phyloP scores from a whole-genome alignment of 2,329 filamentous ascomycete genomes.

The Aspergillus eucalypticola region DNA sequence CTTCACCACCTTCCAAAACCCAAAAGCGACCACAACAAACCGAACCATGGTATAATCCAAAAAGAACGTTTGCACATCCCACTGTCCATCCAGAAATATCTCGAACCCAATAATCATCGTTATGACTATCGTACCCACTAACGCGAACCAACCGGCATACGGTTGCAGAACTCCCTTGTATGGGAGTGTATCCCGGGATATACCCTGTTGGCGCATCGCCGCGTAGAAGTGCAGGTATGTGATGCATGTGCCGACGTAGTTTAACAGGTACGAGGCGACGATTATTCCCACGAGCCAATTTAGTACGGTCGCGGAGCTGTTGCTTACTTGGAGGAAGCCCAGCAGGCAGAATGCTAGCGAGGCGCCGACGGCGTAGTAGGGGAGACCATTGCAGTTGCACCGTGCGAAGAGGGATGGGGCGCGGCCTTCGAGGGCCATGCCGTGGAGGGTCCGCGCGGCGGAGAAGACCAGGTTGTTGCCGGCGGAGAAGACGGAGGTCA shows the following conservation, averaged over 20 bases:
- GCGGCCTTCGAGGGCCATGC: constrained; percentile 64
- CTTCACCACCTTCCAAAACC: constrained; percentile 68
- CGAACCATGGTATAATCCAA: constrained; percentile 68
- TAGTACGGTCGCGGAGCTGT: constrained; percentile 64
- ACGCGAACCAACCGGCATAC: constrained; percentile 66
- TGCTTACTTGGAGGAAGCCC: constrained; percentile 69
- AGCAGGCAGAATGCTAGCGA: constrained; percentile 67
- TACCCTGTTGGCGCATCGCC: constrained; percentile 65
- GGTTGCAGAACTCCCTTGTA: constrained; percentile 69
- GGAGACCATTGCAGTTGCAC: constrained; percentile 64
- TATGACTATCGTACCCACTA: constrained; percentile 66
- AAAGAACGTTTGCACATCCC: constrained; percentile 66
- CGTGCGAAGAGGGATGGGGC: constrained; percentile 49
- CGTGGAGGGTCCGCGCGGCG: constrained; percentile 64
- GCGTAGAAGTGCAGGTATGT: constrained; percentile 71
- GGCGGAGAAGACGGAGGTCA: constrained; percentile 66
- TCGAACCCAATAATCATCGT: constrained; percentile 70
- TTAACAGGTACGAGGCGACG: constrained; percentile 32
- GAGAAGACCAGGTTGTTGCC: constrained; percentile 67
- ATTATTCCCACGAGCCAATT: constrained; percentile 36
- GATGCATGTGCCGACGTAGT: constrained; percentile 59
- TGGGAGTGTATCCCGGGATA: constrained; percentile 66
- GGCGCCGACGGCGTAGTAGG: constrained; percentile 66
- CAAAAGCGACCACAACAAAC: constrained; percentile 64
- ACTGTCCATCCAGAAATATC: constrained; percentile 66